Evolutionary conservation across 305 asterid genomes (phyloP).

Genomic region (Rubia balearica): DNA sequence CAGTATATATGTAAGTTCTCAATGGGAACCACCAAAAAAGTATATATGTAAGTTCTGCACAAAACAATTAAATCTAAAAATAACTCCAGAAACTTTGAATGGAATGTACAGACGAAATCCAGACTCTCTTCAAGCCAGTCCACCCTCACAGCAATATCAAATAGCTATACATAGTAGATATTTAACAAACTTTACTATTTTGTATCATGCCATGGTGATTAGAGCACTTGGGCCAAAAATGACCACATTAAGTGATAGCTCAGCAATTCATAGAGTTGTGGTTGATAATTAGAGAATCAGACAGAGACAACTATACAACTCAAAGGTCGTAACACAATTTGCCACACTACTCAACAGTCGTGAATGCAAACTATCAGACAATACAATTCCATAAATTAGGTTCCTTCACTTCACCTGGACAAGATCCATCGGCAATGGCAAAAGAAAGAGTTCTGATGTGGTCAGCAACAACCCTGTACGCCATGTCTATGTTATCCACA

Average conservation of each 20-base stretch:
- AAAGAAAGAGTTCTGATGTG: conserved; percentile 89
- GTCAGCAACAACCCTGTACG: conserved; percentile 94
- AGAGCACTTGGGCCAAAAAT: neutral
- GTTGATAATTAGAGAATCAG: neutral
- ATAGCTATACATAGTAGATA: neutral
- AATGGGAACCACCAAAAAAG: too few relatives aligned
- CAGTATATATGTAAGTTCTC: too few relatives aligned
- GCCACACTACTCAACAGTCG: too few relatives aligned
- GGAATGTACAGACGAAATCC: too few relatives aligned
- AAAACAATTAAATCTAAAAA: neutral
- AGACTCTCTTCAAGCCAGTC: too few relatives aligned
- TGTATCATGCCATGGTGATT: neutral
- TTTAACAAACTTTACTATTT: neutral
- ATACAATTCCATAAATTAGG: neutral
- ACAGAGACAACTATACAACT: too few relatives aligned
- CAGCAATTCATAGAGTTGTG: neutral
- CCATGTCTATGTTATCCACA: conserved; percentile 78
- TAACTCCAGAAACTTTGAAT: conserved; percentile 42
- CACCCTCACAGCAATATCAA: neutral
- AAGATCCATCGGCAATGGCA: conserved; percentile 98
- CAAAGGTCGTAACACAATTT: neutral
- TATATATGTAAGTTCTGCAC: neutral
- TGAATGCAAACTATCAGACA: too few relatives aligned
- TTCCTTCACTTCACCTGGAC: conserved; percentile 56
- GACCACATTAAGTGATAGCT: neutral